phyloP scores from a whole-genome alignment of 306 rosid genomes.

The Acmispon strigosus region DNA sequence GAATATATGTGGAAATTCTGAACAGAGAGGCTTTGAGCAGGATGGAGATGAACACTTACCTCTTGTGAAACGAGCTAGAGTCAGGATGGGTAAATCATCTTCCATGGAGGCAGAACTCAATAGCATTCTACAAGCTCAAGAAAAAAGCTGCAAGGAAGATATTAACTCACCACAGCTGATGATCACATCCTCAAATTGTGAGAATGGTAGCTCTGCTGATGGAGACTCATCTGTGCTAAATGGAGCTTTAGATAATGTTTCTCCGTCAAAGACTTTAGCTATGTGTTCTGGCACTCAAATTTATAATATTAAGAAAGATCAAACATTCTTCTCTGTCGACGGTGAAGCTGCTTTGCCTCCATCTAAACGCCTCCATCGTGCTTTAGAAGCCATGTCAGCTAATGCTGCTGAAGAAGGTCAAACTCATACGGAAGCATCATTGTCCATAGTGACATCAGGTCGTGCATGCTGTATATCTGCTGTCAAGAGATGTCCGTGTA shows the following conservation, averaged over 20 bases:
- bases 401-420: conserved; percentile 77
- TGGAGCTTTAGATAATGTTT: conserved; percentile 33
- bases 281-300: conserved; percentile 33
- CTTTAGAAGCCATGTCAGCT: conserved; percentile 98
- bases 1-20: conserved; percentile 36
- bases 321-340: conserved; percentile 54
- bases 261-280: conserved; percentile 41
- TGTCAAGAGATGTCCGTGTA: conserved; percentile 22
- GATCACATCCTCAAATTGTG: conserved; percentile 36
- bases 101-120: conserved; percentile 48
- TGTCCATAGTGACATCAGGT: conserved; percentile 29
- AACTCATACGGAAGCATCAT: conserved; percentile 31
- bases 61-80: conserved; percentile 87
- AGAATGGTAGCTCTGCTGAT: conserved; percentile 35
- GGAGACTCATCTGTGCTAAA: conserved; percentile 31
- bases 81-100: conserved; percentile 75
- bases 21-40: conserved; percentile 52
- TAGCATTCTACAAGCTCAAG: conserved; percentile 33
- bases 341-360: conserved; percentile 94
- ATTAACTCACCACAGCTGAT: conserved; percentile 25
- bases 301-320: conserved; percentile 54
- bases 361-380: conserved; percentile 93
- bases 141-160: conserved; percentile 42
- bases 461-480: conserved; percentile 25
- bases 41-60: conserved; percentile 95